phyloP scores from a whole-genome alignment of 495 filamentous ascomycete genomes.

The Bombardia bombarda region DNA sequence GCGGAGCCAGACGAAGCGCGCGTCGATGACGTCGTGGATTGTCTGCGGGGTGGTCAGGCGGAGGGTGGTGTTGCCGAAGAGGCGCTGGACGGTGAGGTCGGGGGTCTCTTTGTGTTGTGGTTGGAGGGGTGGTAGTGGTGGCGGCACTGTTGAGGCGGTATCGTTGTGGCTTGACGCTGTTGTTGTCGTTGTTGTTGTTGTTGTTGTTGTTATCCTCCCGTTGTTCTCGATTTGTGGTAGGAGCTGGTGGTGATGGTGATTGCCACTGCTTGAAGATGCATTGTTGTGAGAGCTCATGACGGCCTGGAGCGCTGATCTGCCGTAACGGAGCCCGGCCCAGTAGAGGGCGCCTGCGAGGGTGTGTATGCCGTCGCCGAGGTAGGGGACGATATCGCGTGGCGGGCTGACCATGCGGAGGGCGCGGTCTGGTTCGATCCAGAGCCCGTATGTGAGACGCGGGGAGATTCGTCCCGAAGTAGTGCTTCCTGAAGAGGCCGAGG shows the following conservation, averaged over 20 bases:
- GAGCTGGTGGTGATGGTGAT: no score
- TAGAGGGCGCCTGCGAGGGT: constrained; percentile 6
- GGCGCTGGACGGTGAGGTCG: neutral
- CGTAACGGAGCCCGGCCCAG: constrained; percentile 7
- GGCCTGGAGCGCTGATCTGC: neutral
- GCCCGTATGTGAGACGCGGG: constrained; percentile 7
- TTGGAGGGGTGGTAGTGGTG: neutral
- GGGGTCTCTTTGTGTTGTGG: neutral
- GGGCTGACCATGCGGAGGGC: constrained; percentile 4
- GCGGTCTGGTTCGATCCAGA: constrained; percentile 12
- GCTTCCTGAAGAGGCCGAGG: neutral
- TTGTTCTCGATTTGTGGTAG: no score
- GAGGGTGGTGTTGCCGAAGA: constrained; percentile 4
- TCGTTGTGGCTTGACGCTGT: no score
- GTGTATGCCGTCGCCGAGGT: constrained; percentile 7
- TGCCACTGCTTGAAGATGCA: neutral
- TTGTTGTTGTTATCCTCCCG: no score
- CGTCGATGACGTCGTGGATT: constrained; percentile 10
- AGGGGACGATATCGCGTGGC: constrained; percentile 8
- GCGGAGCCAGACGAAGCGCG: constrained; percentile 5
- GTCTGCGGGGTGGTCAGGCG: neutral
- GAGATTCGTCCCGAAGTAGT: constrained; percentile 2
- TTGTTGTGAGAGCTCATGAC: neutral
- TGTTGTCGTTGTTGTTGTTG: no score
- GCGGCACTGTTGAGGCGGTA: no score